These are phyloP conservation scores for Candida pseudofarinosa DNA, from an alignment of 805 yeast species.

Conservation along the genomic window DNA sequence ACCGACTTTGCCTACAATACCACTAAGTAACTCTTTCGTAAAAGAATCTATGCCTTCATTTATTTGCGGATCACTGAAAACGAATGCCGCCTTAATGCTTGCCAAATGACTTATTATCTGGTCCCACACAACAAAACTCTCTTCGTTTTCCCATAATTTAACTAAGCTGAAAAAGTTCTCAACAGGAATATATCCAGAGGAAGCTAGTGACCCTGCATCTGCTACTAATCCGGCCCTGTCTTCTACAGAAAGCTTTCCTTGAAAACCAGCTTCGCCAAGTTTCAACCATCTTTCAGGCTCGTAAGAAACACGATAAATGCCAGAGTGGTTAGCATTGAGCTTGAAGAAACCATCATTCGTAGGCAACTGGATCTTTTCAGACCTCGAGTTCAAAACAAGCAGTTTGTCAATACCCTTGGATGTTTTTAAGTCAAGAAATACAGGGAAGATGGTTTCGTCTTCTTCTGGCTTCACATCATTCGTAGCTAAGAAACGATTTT, in stretches of 20 bases:
- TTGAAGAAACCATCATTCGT: slow-evolving; percentile 52
- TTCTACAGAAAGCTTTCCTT: slow-evolving; percentile 60
- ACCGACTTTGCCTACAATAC: slow-evolving; percentile 55
- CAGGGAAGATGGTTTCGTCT: slow-evolving; percentile 64
- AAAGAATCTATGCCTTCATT: slow-evolving; percentile 49
- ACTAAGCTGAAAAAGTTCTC: slow-evolving; percentile 57
- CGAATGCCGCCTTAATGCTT: slow-evolving; percentile 50
- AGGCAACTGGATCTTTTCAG: slow-evolving; percentile 38
- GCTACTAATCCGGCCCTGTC: slow-evolving; percentile 78
- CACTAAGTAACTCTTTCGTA: slow-evolving; percentile 50
- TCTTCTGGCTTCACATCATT: slow-evolving; percentile 77
- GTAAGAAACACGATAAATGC: slow-evolving; percentile 72
- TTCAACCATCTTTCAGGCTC: slow-evolving; percentile 64
- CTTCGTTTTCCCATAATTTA: slow-evolving; percentile 55
- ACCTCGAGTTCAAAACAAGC: slow-evolving; percentile 45
- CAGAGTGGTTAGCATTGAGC: slow-evolving; percentile 69
- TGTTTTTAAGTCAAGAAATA: slow-evolving; percentile 63
- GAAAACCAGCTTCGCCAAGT: slow-evolving; percentile 57
- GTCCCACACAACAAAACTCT: slow-evolving; percentile 65
- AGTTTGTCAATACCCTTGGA: slow-evolving; percentile 57
- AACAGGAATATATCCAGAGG: slow-evolving; percentile 65
- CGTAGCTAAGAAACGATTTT: slow-evolving; percentile 70
- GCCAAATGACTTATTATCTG: slow-evolving; percentile 50
- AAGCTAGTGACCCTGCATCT: slow-evolving; percentile 69
- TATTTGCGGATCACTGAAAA: slow-evolving; percentile 47